Evolutionary conservation across 805 yeast genomes (phyloP), one percentile per base, ranked within the genome.

Genomic region (Candida sithepensis): DNA sequence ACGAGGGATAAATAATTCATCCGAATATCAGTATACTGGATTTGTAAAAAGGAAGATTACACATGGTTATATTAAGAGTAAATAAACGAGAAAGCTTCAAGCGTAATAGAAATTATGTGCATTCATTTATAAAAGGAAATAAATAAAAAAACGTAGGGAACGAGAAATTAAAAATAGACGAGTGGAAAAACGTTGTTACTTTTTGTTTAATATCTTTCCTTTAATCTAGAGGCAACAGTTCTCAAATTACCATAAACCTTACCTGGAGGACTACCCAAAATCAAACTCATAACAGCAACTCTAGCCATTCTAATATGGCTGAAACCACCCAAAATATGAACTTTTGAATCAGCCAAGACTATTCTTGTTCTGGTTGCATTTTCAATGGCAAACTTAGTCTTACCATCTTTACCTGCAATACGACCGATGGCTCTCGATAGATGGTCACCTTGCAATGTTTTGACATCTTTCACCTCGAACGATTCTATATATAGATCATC

Each of bases 321-420:
- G 72, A 88, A 94, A 0, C 99, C 99, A 43, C 99, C 99, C 45
- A 94, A 74, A 53, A 94, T 94, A 68, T 94, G 99, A 60, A 94
- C 91, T 67, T 92, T 94, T 41, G 95, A 81, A 69, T 94, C 99
- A 0, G 99, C 99, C 56, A 94, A 75, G 22, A 94, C 99, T 39
- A 94, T 91, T 75, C 99, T 85, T 12, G 99, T 94, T 72, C 98
- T 82, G 20, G 98, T 92, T 16, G 99, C 97, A 64, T 94, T 94
- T 70, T 94, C 99, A 63, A 94, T 94, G 28, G 99, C 97, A 68
- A 92, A 94, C 72, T 92, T 94, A 52, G 98, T 94, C 70, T 91
- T 92, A 64, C 99, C 99, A 65, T 94, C 99, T 65, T 94, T 95
- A 68, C 99, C 99, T 13, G 99, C 99, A 69, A 94, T 94, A 78